Evolutionary conservation across 106 monocot species (phyloP), one percentile per base, ranked within the genome.

Genomic region (Iris macrosiphon): DNA sequence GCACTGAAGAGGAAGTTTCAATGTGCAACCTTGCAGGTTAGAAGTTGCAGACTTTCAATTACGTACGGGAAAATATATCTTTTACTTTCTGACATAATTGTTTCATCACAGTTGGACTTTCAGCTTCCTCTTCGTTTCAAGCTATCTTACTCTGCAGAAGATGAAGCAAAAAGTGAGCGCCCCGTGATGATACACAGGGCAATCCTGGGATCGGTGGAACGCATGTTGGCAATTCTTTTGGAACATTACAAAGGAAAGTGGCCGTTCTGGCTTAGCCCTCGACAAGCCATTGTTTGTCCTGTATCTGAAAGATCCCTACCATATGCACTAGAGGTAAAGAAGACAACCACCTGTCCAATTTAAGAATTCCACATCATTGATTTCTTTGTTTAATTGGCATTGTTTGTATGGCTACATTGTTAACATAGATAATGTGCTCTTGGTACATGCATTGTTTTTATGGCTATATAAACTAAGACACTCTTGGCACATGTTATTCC

Each of bases 181-280:
- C 98, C 98, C 62, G 98, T 98, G 23, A 98, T 98, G 98, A 87
- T 98, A 60, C 98, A 98, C 34, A 76, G 98, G 67, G 98, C 98
- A 15, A 81, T 98, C 49, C 67, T 98, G 14, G 98, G 98, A 31
- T 98, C 98, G 41, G 91, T 91, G 32, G 98, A 98, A 59, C 91
- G 98, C 31, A 98, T 98, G 98, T 41, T 98, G 78, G 98, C 98
- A 1, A 98, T 98, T 55, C 83, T 98, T 52, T 71, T 98, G 68
- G 98, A 98, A 55, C 98, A 98, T 70, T 98, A 91, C 46, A 98
- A 87, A 62, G 98, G 98, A 45, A 98, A 98, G 65, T 98, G 98
- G 98, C 98, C 98, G 9, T 87, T 98, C 21, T 98, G 98, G 98
- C 72, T 98, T 31, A 98, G 98, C 64, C 98, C 98, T 72, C 90